These are phyloP conservation scores for Emergomyces orientalis DNA, from an alignment of 2,329 filamentous ascomycete species.

Conservation along the genomic window DNA sequence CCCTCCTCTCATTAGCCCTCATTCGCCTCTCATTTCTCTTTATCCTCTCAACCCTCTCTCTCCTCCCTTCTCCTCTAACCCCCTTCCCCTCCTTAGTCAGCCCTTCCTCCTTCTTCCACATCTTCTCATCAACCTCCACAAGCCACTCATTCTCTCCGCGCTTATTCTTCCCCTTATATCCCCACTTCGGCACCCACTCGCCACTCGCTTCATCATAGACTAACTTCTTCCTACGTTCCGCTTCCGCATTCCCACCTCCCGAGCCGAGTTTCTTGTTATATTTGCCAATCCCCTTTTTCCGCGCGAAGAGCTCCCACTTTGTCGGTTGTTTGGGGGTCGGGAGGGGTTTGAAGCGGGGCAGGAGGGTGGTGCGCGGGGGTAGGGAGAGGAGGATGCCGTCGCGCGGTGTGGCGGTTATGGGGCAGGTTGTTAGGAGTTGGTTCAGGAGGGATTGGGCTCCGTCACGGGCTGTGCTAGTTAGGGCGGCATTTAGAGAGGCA, in stretches of 20 bases:
- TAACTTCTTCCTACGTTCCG: slow-evolving; percentile 56
- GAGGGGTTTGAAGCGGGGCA: slow-evolving; percentile 88
- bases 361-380: slow-evolving; percentile 56
- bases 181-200: slow-evolving; percentile 92
- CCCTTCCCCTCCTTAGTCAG: slow-evolving; percentile 46
- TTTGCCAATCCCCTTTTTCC: slow-evolving; percentile 86
- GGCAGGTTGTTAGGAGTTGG: slow-evolving; percentile 83
- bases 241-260: slow-evolving; percentile 49
- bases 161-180: slow-evolving; percentile 85
- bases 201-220: slow-evolving; percentile 75
- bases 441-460: slow-evolving; percentile 88
- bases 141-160: slow-evolving; percentile 75
- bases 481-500: slow-evolving; percentile 52
- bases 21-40: slow-evolving; percentile 54
- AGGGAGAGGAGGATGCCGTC: slow-evolving; percentile 70
- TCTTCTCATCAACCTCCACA: slow-evolving; percentile 78
- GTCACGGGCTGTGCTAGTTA: slow-evolving; percentile 70
- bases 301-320: slow-evolving; percentile 93
- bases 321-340: slow-evolving; percentile 73
- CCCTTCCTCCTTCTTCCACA: slow-evolving; percentile 56
- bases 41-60: slow-evolving; percentile 61
- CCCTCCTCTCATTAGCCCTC: slow-evolving; percentile 55
- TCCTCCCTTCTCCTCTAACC: slow-evolving; percentile 54
- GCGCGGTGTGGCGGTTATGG: slow-evolving; percentile 56
- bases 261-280: slow-evolving; percentile 57